Percentiles rank a stretch among this genome's conserved stretches.
Evolutionary conservation across 306 rosid genomes (phyloP).

Genomic region (Castanospermum australe): DNA sequence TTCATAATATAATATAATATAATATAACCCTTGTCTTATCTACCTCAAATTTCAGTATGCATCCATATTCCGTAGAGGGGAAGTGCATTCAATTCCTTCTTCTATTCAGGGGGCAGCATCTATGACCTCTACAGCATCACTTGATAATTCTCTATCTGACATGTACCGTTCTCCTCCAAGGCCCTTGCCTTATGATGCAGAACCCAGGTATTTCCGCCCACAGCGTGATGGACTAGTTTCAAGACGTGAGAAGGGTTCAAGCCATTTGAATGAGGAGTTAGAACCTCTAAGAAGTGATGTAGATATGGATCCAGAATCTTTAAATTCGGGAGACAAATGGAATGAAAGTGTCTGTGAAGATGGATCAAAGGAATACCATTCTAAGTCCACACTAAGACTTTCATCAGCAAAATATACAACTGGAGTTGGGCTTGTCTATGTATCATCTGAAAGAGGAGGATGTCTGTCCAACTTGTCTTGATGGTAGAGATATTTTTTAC

Average conservation of each 20-base stretch:
- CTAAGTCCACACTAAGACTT: conserved; percentile 62
- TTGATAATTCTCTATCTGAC: conserved; percentile 78
- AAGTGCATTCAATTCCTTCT: conserved; percentile 74
- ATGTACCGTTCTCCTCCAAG: conserved; percentile 95
- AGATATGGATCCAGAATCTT: conserved; percentile 63
- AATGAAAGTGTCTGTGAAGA: conserved; percentile 68
- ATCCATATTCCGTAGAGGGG: conserved; percentile 78
- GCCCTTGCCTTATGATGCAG: conserved; percentile 95
- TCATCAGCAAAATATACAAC: conserved; percentile 58
- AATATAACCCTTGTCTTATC: conserved; percentile 15
- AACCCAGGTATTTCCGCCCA: conserved; percentile 65
- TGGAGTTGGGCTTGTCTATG: conserved; percentile 51
- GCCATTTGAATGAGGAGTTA: conserved; percentile 83
- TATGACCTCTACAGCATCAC: conserved; percentile 67
- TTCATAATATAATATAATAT: not conserved
- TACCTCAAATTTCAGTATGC: conserved; percentile 59
- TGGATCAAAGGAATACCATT: conserved; percentile 66
- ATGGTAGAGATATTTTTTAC: conserved; percentile 49
- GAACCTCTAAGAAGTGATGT: conserved; percentile 81
- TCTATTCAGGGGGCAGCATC: conserved; percentile 84
- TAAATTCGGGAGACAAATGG: conserved; percentile 73
- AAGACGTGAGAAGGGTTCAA: conserved; percentile 90
- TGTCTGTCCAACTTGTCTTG: conserved; percentile 96
- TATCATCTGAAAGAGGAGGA: conserved; percentile 89
- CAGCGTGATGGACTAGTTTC: conserved; percentile 82